These are phyloP conservation scores for Parastagonospora nodorum DNA, from an alignment of 2,329 filamentous ascomycete species.

Conservation along the genomic window DNA sequence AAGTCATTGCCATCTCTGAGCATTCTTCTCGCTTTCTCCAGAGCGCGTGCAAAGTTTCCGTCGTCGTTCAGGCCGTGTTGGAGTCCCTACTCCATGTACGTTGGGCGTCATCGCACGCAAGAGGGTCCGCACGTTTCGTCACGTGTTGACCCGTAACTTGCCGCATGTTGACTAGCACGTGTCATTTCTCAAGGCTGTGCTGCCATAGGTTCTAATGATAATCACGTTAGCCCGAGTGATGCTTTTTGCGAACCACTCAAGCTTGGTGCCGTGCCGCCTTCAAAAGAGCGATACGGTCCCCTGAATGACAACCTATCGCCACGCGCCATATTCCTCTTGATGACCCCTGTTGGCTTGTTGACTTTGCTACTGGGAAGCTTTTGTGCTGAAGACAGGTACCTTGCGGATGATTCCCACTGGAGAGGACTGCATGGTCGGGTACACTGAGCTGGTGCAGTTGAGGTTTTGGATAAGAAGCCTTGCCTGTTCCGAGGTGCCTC, in stretches of 20 bases:
- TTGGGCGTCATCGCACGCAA: constrained; percentile 5
- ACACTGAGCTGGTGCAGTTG: not conserved
- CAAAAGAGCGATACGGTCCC: not conserved
- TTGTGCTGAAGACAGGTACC: not conserved
- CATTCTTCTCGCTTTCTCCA: too few relatives aligned
- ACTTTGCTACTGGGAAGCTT: not conserved
- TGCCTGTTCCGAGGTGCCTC: too few relatives aligned
- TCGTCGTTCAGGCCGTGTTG: constrained; percentile 1
- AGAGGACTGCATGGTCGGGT: too few relatives aligned
- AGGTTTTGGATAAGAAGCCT: not conserved
- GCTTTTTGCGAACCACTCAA: constrained; percentile 3
- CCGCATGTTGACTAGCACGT: not conserved
- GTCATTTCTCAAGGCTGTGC: constrained; percentile 3
- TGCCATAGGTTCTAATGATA: constrained; percentile 13
- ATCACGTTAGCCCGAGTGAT: constrained; percentile 10
- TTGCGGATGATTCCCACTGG: not conserved
- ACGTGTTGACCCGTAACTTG: constrained; percentile 19
- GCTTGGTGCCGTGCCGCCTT: too few relatives aligned
- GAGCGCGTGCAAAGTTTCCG: not conserved
- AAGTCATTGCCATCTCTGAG: too few relatives aligned
- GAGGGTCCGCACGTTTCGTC: constrained; percentile 23
- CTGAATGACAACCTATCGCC: constrained; percentile 2
- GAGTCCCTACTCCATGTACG: too few relatives aligned
- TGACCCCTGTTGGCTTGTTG: not conserved
- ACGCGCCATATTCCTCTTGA: constrained; percentile 3